Percentiles rank a stretch among this genome's conserved stretches.
Conservation (phyloP, 2,329 filamentous ascomycete species). For the Colletotrichum cordylinicola region DNA sequence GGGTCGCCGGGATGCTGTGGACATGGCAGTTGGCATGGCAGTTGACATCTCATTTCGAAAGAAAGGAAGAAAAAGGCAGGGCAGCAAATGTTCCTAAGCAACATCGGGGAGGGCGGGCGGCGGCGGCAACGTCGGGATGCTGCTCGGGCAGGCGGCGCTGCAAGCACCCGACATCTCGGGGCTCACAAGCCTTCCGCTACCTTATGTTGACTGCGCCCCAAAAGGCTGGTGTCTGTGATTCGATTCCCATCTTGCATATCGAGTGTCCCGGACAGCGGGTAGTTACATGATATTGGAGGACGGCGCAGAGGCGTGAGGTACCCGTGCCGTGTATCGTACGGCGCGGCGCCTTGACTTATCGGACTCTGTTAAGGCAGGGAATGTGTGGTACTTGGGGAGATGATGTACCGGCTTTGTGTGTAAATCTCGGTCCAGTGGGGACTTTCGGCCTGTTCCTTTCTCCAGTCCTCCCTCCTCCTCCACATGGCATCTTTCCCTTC, state of each 20-base stretch:
- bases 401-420: neutral
- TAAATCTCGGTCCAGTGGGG: neutral
- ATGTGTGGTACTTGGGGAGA: neutral
- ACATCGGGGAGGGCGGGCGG: neutral
- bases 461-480: neutral
- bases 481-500: neutral
- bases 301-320: neutral
- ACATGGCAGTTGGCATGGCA: neutral
- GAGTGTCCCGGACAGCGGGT: neutral
- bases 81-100: neutral
- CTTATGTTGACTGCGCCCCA: neutral
- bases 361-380: neutral
- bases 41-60: neutral
- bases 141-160: conserved; percentile 9
- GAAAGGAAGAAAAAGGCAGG: too few relatives aligned
- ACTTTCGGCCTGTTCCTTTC: neutral
- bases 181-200: neutral
- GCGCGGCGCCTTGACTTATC: neutral
- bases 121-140: neutral
- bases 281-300: neutral
- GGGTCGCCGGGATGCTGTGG: neutral
- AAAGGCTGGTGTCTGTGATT: neutral
- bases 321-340: neutral
- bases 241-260: neutral
- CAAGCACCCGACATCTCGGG: conserved; percentile 3